phyloP scores from a whole-genome alignment of 2,329 filamentous ascomycete species.

The Pseudogymnoascus sp. region DNA sequence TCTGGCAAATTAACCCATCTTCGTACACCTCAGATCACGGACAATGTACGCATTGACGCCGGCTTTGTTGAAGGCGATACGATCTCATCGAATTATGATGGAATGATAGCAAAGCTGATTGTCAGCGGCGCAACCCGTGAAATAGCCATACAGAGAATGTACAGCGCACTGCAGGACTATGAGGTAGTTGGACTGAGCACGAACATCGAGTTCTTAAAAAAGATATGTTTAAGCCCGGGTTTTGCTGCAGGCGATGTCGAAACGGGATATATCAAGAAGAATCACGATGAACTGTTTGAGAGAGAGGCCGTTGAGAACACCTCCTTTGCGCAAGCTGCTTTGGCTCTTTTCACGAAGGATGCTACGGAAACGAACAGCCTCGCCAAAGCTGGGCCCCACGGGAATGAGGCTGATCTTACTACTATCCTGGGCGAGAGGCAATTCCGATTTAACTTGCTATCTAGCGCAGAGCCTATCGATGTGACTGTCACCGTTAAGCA shows the following conservation, averaged over 20 bases:
- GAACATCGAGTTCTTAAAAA: slow-evolving; percentile 95
- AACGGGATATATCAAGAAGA: slow-evolving; percentile 92
- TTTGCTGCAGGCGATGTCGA: slow-evolving; percentile 87
- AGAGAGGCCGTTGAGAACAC: slow-evolving; percentile 57
- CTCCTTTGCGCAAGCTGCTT: slow-evolving; percentile 77
- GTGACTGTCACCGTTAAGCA: slow-evolving; percentile 26
- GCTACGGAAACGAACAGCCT: slow-evolving; percentile 16
- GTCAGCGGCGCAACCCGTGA: slow-evolving; percentile 73
- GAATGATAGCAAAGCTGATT: slow-evolving; percentile 98
- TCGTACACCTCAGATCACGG: slow-evolving; percentile 58
- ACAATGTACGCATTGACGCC: slow-evolving; percentile 82
- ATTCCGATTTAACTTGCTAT: slow-evolving; percentile 21
- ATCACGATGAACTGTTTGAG: slow-evolving; percentile 70
- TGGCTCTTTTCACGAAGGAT: slow-evolving; percentile 59
- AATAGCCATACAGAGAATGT: slow-evolving; percentile 75
- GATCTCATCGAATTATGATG: slow-evolving; percentile 91
- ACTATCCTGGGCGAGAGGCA: slow-evolving; percentile 19
- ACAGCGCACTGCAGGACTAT: slow-evolving; percentile 74
- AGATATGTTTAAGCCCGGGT: slow-evolving; percentile 69
- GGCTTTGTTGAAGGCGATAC: slow-evolving; percentile 88
- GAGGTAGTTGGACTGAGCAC: slow-evolving; percentile 89
- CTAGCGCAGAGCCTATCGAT: slow-evolving; percentile 6
- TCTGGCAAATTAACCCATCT: slow-evolving; percentile 84
- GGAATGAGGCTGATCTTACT: slow-evolving; percentile 48
- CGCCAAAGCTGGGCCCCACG: slow-evolving; percentile 33